A percentile compares a stretch with the other conserved stretches of the same genome.
phyloP scores from a whole-genome alignment of 768 basidiomycete genomes.

The Brasilioporus rufonigricans region DNA sequence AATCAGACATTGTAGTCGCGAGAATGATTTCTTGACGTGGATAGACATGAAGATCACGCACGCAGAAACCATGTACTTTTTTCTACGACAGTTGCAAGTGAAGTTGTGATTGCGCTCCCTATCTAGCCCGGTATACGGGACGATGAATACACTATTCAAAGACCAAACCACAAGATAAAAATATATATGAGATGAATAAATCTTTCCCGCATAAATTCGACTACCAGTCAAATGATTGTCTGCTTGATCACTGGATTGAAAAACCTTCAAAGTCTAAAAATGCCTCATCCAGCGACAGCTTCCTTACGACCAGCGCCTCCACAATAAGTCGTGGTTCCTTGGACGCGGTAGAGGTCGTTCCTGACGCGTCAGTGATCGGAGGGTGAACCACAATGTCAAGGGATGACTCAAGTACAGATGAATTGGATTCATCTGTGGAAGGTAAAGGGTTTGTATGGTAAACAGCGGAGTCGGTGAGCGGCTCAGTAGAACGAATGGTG shows the following conservation, averaged over 20 bases:
- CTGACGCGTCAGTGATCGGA: slow-evolving; percentile 1
- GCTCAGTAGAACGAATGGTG: background rate
- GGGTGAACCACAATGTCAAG: slow-evolving; percentile 32
- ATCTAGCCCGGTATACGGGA: no score
- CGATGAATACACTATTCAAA: background rate
- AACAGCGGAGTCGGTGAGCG: background rate
- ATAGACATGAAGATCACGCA: no score
- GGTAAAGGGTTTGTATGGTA: background rate
- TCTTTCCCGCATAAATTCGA: background rate
- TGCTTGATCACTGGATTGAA: slow-evolving; percentile 28
- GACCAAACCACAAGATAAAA: background rate
- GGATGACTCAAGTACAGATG: slow-evolving; percentile 30
- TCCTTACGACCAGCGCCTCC: slow-evolving; percentile 76
- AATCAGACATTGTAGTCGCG: no score
- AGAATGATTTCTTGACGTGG: no score
- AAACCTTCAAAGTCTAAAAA: slow-evolving; percentile 77
- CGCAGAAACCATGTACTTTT: no score
- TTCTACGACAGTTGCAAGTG: no score
- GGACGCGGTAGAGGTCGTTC: background rate
- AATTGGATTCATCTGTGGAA: slow-evolving; percentile 6
- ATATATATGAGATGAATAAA: background rate
- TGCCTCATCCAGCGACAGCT: slow-evolving; percentile 72
- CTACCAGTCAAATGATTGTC: no score
- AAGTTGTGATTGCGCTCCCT: no score
- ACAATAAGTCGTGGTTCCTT: slow-evolving; percentile 64